phyloP scores from a whole-genome alignment of 345 rosid genomes.

The Turritis glabra region DNA sequence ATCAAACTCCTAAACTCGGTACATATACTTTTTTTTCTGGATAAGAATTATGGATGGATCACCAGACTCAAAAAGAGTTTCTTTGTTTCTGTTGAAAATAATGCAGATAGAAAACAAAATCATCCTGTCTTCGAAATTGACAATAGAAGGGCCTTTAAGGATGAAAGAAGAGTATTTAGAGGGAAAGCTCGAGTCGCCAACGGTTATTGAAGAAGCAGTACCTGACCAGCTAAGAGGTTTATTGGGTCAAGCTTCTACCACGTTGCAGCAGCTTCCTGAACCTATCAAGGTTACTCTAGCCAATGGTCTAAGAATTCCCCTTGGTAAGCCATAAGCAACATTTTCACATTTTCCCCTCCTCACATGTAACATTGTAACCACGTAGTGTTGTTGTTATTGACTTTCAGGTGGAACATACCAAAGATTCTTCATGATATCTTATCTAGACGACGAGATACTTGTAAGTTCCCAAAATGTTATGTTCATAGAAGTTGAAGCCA shows the following conservation, averaged over 20 bases:
- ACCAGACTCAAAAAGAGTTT: neutral
- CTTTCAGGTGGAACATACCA: conserved; percentile 73
- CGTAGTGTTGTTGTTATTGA: neutral
- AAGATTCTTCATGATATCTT: conserved; percentile 91
- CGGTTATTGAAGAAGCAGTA: conserved; percentile 71
- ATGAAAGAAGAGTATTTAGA: conserved; percentile 90
- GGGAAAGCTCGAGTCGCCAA: conserved; percentile 73
- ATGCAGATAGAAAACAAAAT: conserved; percentile 79
- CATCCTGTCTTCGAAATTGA: conserved; percentile 56
- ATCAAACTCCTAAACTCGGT: conserved; percentile 71
- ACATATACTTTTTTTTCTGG: neutral
- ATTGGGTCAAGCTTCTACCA: conserved; percentile 62
- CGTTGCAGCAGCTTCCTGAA: conserved; percentile 72
- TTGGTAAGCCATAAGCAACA: conserved; percentile 52
- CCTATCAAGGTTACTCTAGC: conserved; percentile 63
- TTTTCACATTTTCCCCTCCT: neutral
- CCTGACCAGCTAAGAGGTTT: conserved; percentile 84
- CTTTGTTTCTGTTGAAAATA: neutral
- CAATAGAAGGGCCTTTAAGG: conserved; percentile 89
- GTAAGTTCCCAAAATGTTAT: conserved; percentile 3
- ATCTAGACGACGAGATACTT: conserved; percentile 83
- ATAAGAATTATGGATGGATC: neutral
- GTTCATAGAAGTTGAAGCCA: neutral
- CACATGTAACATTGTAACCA: neutral
- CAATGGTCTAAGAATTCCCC: conserved; percentile 72